Evolutionary conservation across 495 filamentous ascomycete species (phyloP).

Genomic region (Bryoglossum gracile): DNA sequence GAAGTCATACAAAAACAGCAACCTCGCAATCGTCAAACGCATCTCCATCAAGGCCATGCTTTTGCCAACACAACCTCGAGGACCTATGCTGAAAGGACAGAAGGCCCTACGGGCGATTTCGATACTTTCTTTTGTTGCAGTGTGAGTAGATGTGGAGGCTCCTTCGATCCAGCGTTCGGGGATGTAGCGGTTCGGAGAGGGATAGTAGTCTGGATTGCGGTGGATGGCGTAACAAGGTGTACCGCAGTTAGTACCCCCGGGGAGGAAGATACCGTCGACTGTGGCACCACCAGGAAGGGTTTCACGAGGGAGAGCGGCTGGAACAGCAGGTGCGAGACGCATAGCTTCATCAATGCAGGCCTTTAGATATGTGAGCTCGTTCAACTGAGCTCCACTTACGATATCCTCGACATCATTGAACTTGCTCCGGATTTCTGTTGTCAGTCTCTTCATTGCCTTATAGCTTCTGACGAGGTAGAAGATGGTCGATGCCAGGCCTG

Average conservation of each 20-base stretch:
- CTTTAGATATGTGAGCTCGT: constrained; percentile 44
- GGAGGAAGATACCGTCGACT: constrained; percentile 40
- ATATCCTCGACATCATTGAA: constrained; percentile 41
- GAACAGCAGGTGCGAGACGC: constrained; percentile 52
- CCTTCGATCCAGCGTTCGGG: constrained; percentile 33
- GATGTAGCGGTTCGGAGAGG: constrained; percentile 33
- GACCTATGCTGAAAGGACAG: constrained; percentile 50
- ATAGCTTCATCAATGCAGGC: constrained; percentile 54
- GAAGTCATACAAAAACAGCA: constrained; percentile 42
- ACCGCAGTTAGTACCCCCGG: constrained; percentile 40
- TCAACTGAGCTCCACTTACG: constrained; percentile 39
- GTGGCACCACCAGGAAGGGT: constrained; percentile 41
- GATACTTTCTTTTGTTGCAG: constrained; percentile 35
- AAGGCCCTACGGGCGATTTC: constrained; percentile 44
- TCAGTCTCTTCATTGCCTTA: constrained; percentile 39
- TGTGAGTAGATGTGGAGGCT: no score
- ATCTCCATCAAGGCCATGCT: constrained; percentile 48
- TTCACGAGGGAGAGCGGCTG: constrained; percentile 53
- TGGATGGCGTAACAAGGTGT: constrained; percentile 46
- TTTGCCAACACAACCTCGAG: constrained; percentile 53
- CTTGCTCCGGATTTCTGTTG: constrained; percentile 38
- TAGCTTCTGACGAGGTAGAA: constrained; percentile 61
- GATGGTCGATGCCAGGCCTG: constrained; percentile 53
- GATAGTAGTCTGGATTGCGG: constrained; percentile 46
- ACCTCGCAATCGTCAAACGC: constrained; percentile 36